Percentiles rank a stretch among this genome's conserved stretches.
Conservation (phyloP, 129 eudicot species). For the Tanacetum coccineum region DNA sequence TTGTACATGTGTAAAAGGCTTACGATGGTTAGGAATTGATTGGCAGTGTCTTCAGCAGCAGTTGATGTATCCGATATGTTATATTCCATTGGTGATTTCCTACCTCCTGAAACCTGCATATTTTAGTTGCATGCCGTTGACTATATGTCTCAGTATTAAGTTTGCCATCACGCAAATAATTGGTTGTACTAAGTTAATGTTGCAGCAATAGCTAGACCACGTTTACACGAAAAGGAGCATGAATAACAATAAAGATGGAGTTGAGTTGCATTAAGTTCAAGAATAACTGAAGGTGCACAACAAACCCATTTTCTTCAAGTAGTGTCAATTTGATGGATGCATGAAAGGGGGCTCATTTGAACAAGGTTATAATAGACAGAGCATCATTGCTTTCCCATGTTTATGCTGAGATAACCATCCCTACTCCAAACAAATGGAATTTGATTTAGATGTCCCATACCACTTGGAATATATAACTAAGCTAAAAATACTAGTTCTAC, state of each 20-base stretch:
- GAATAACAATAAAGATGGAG: not conserved
- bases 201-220: not conserved
- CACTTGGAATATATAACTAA: not conserved
- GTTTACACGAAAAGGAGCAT: not conserved
- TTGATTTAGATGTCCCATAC: not conserved
- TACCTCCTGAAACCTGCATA: slow-evolving; percentile 36
- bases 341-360: not conserved
- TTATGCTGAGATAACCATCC: no score
- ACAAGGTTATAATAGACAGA: not conserved
- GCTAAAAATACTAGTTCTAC: not conserved
- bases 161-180: not conserved
- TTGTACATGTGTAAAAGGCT: not conserved
- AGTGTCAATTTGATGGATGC: not conserved
- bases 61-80: slow-evolving; percentile 31
- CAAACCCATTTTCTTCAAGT: not conserved
- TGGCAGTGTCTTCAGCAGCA: slow-evolving; percentile 41
- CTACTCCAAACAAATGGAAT: no score
- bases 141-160: not conserved
- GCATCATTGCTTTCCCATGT: no score
- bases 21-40: slow-evolving; percentile 32
- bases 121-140: not conserved
- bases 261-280: slow-evolving; percentile 7
- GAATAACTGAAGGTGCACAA: not conserved
- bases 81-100: slow-evolving; percentile 28
- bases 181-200: not conserved